Evolutionary conservation across 2,329 filamentous ascomycete genomes (phyloP), one percentile per base, ranked within the genome.

Genomic region (Fusarium sp.): DNA sequence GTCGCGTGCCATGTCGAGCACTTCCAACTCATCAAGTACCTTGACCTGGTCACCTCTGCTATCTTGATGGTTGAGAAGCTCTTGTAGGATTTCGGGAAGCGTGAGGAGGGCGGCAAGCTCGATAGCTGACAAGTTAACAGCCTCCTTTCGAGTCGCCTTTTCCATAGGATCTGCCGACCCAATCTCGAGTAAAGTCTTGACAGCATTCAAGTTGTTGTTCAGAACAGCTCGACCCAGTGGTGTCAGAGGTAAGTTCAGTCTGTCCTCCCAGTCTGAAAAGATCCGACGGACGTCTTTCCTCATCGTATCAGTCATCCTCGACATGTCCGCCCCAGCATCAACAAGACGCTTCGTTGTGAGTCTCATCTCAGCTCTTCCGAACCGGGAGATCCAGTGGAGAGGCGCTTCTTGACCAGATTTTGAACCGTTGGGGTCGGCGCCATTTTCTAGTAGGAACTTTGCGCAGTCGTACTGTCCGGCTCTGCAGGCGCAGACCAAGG

Each of bases 241-340:
- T 4, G 44, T 60, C 25, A 53, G 4, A 7, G 57, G 25, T 1
- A 60, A 2, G 2, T 36, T 20, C 33, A 60, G 34, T 4, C 33
- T 60, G 5, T 53, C 57, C 14, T 60, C 57, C 57, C 57, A 60
- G 23, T 60, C 57, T 2, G 57, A 27, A 14, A 40, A 31, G 44
- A 53, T 53, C 29, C 29, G 33, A 4, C 44, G 57, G 4, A 60
- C 34, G 2, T 60, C 57, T 33, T 53, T 42, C 5, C 57, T 42
- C 57, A 60, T 53, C 13, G 25, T 27, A 18, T 18, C 18, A 2
- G 57, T 53, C 4, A 60, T 14, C 16, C 29, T n/a, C 5, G 44
- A 53, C 23, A 60, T 36, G 11, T 60, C 16, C 3, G 57, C 57
- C 27, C 57, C 57, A 6, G 33, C 44, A 5, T 60, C 46, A 3